Evolutionary conservation across 768 basidiomycete species (phyloP).

Genomic region (Cyclocybe aegerita): DNA sequence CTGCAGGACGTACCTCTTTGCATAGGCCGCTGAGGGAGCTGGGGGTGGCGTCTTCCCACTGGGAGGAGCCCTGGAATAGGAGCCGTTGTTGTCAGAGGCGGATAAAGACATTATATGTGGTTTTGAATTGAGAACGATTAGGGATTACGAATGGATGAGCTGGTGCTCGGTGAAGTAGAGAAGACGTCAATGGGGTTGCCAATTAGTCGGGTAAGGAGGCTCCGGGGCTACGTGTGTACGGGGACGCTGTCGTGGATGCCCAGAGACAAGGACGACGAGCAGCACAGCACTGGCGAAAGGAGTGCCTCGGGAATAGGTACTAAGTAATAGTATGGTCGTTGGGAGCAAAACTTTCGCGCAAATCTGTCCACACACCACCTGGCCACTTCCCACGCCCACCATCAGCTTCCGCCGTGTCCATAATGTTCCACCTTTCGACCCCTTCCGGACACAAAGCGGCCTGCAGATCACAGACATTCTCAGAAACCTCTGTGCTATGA

Average conservation of each 20-base stretch:
- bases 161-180: conserved; percentile 26
- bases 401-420: neutral
- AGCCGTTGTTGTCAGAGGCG: conserved; percentile 76
- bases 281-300: conserved; percentile 44
- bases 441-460: too few species aligned
- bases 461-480: too few species aligned
- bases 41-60: conserved; percentile 91
- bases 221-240: conserved; percentile 32
- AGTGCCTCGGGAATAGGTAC: conserved; percentile 52
- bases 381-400: conserved; percentile 34
- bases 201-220: conserved; percentile 30
- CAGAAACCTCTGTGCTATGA: too few species aligned
- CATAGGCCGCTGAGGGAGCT: conserved; percentile 86
- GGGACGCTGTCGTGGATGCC: conserved; percentile 40
- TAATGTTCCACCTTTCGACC: neutral
- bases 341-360: conserved; percentile 32
- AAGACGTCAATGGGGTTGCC: conserved; percentile 24
- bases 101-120: conserved; percentile 89
- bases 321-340: conserved; percentile 50
- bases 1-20: conserved; percentile 54
- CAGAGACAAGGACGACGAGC: conserved; percentile 40
- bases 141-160: conserved; percentile 59
- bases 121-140: conserved; percentile 71
- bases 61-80: conserved; percentile 75
- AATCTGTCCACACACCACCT: conserved; percentile 24